Conservation (phyloP, 2,329 filamentous ascomycete species). For the Cordyceps pruinosa region DNA sequence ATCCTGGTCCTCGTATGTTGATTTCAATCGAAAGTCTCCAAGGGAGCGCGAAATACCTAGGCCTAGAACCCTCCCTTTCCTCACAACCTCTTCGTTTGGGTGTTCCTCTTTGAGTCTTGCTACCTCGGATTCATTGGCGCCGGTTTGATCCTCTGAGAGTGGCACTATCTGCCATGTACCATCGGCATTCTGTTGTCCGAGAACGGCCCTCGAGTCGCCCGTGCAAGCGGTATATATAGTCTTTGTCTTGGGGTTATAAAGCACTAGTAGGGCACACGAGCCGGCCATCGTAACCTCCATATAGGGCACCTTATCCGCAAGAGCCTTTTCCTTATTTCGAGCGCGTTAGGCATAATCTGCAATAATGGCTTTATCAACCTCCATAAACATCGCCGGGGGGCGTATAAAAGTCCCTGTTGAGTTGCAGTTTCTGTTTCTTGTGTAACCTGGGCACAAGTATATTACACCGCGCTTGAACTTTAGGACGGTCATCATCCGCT, state of each 20-base stretch:
- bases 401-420: no score
- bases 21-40: conserved; percentile 58
- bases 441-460: no score
- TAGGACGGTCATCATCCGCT: no score
- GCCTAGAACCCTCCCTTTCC: conserved; percentile 50
- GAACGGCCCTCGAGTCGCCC: conserved; percentile 55
- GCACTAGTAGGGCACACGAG: conserved; percentile 51
- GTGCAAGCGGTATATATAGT: conserved; percentile 53
- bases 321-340: conserved; percentile 16
- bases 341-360: conserved; percentile 13
- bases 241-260: conserved; percentile 45
- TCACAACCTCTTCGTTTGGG: conserved; percentile 46
- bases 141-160: conserved; percentile 55
- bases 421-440: no score
- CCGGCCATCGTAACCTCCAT: conserved; percentile 30
- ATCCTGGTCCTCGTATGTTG: conserved; percentile 35
- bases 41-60: conserved; percentile 52
- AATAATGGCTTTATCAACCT: conserved; percentile 47
- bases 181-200: conserved; percentile 37
- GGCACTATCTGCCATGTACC: conserved; percentile 40
- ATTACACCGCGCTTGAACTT: no score
- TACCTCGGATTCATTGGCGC: conserved; percentile 47
- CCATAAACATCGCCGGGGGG: conserved; percentile 22
- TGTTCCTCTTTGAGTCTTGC: conserved; percentile 45
- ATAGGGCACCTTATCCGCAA: conserved; percentile 7